Percentiles rank a stretch among this genome's conserved stretches.
These are phyloP conservation scores for Torrubiella hemipterigena DNA, from an alignment of 2,329 filamentous ascomycete genomes.

Conservation along the genomic window DNA sequence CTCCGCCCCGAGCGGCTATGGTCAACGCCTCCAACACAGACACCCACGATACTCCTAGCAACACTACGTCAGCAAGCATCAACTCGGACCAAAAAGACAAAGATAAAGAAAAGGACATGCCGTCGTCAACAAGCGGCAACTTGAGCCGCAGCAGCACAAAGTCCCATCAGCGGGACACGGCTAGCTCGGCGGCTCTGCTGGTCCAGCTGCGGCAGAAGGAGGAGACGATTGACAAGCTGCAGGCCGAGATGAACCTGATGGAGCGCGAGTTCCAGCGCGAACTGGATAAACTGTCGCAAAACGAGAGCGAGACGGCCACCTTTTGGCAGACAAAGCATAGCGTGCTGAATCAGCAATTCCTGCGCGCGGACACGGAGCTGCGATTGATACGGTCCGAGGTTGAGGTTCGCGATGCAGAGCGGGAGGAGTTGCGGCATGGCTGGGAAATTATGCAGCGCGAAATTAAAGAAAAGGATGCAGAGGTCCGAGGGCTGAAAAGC, in stretches of 20 bases:
- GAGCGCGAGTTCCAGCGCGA: conserved; percentile 40
- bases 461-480: conserved; percentile 39
- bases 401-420: conserved; percentile 32
- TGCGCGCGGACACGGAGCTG: conserved; percentile 40
- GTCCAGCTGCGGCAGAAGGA: conserved; percentile 32
- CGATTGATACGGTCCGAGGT: conserved; percentile 36
- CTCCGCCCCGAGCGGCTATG: conserved; percentile 18
- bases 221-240: conserved; percentile 37
- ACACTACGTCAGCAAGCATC: conserved; percentile 23
- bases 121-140: conserved; percentile 10
- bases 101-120: conserved; percentile 8
- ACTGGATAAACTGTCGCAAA: conserved; percentile 38
- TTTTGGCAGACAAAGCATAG: conserved; percentile 48
- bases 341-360: conserved; percentile 37
- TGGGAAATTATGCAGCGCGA: conserved; percentile 34
- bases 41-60: conserved; percentile 14
- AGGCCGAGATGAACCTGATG: conserved; percentile 39
- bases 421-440: conserved; percentile 35
- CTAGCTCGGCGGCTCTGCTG: conserved; percentile 12
- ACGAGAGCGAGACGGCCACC: conserved; percentile 41
- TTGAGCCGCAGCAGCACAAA: conserved; percentile 6
- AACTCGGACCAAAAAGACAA: conserved; percentile 17
- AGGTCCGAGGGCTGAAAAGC: conserved; percentile 38
- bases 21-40: conserved; percentile 10
- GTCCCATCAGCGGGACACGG: conserved; percentile 12